Evolutionary conservation across 768 basidiomycete genomes (phyloP).

Genomic region (Pulveroboletus sp.): DNA sequence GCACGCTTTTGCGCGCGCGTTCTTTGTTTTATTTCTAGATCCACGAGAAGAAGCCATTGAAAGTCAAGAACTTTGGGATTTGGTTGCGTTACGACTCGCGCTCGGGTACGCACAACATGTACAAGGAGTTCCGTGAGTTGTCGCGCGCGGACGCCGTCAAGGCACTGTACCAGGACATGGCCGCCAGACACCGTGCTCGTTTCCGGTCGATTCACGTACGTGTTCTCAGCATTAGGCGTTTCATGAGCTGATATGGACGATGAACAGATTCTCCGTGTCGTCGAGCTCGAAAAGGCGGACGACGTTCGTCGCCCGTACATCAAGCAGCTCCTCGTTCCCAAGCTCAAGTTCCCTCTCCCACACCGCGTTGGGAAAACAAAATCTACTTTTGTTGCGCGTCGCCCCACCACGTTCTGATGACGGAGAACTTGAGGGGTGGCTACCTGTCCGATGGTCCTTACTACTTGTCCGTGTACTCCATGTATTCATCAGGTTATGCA

Average conservation of each 20-base stretch:
- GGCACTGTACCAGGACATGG: constrained; percentile 99
- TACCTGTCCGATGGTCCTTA: background rate
- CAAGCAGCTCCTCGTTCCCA: constrained; percentile 88
- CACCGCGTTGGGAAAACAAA: constrained; percentile 79
- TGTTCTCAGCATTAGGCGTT: constrained; percentile 4
- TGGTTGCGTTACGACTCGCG: constrained; percentile 99
- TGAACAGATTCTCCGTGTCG: constrained; percentile 88
- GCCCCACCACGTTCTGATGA: constrained; percentile 69
- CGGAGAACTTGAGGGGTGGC: background rate
- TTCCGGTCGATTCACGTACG: constrained; percentile 97
- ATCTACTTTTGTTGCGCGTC: constrained; percentile 76
- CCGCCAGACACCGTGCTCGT: constrained; percentile 97
- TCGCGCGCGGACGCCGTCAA: constrained; percentile 93
- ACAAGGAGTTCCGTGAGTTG: constrained; percentile 99
- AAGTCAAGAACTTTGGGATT: constrained; percentile 99
- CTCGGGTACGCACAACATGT: constrained; percentile 99
- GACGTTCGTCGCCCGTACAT: constrained; percentile 97
- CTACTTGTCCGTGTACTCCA: constrained; percentile 11
- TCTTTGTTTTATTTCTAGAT: constrained; percentile 57
- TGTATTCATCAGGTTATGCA: constrained; percentile 4
- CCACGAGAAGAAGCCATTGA: constrained; percentile 94
- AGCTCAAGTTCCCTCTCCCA: constrained; percentile 96
- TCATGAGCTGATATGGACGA: background rate
- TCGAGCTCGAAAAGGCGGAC: constrained; percentile 89
- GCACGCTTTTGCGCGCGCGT: constrained; percentile 12